Base-by-base conservation (phyloP, 2,329 filamentous ascomycete genomes). In the Fusarium cicatricum region DNA sequence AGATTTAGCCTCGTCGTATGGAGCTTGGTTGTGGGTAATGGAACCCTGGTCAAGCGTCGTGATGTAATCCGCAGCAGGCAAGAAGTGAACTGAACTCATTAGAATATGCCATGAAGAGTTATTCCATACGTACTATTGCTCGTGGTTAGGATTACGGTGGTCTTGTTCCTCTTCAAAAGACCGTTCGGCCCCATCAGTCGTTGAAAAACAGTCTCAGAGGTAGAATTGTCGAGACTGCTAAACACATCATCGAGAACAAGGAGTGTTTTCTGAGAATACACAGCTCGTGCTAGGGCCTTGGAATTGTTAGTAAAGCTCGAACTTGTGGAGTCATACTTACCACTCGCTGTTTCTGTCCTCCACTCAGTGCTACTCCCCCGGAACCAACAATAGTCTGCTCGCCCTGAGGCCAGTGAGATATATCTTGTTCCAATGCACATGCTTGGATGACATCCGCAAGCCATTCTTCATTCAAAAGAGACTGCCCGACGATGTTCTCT, bases 201-300 rank as follows among this genome's bases (percentile, higher is more conserved):
- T 10, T 74, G 64, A 32, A 82, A 78, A 4, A 84, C 70, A 2
- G 69, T 58, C 7, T 73, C 63, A 11, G 77, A 71, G 0, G 82
- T 85, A 4, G 74, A 67, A 2, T 72, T 70, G 52, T 82, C 80
- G 2, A 82, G 70, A 1, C 74, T 76, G 41, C 78, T 78, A 31
- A 82, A 75, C 0, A 74, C 66, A 45, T 83, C 80, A 50, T 84
- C 81, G 1, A 83, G 63, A 3, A 84, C 28, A 1, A 80, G 15
- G 1, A 81, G 66, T 2, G 73, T 62, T 7, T 65, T 70, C 9
- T 71, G 59, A 1, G 76, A 71, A 52, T 80, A 84, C 0, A 83
- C 65, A 1, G 80, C 80, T 14, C 81, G 72, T 4, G 81, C 80
- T 2, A 83, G 65, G 3, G 77, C 73, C 69, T 78, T 78, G 11